Conservation (phyloP, 116 monocot genomes). For the Zostera marina region DNA sequence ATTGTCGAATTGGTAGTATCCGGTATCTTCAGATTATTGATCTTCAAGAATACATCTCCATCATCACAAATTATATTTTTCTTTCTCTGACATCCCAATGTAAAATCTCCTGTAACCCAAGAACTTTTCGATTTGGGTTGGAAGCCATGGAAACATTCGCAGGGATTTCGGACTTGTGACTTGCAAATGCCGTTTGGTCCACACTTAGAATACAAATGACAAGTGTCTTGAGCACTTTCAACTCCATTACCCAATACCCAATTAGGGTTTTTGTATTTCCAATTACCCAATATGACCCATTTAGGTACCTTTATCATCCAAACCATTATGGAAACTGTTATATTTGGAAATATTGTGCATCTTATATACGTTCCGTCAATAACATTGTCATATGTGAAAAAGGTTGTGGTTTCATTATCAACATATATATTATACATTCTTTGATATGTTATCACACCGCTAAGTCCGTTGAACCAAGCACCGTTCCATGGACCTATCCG, state of each 20-base stretch:
- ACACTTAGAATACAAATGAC: slow-evolving; percentile 4
- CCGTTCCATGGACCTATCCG: slow-evolving; percentile 10
- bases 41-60: slow-evolving; percentile 7
- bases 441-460: not conserved
- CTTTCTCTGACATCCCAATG: slow-evolving; percentile 9
- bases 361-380: not conserved
- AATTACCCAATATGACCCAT: slow-evolving; percentile 4
- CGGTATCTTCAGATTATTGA: slow-evolving; percentile 6
- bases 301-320: slow-evolving; percentile 2
- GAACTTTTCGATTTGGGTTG: not conserved
- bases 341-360: no score
- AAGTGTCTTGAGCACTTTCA: not conserved
- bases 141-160: slow-evolving; percentile 11
- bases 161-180: not conserved
- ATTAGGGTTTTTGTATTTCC: no score
- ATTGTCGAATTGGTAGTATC: not conserved
- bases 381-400: not conserved
- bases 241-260: no score
- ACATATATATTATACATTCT: not conserved
- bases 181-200: slow-evolving; percentile 8
- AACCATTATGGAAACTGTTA: not conserved
- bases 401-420: not conserved
- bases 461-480: not conserved
- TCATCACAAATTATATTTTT: slow-evolving; percentile 3
- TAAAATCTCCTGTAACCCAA: slow-evolving; percentile 2